These are phyloP conservation scores for Claviceps quebecensis DNA, from an alignment of 2,329 filamentous ascomycete species.

Conservation along the genomic window DNA sequence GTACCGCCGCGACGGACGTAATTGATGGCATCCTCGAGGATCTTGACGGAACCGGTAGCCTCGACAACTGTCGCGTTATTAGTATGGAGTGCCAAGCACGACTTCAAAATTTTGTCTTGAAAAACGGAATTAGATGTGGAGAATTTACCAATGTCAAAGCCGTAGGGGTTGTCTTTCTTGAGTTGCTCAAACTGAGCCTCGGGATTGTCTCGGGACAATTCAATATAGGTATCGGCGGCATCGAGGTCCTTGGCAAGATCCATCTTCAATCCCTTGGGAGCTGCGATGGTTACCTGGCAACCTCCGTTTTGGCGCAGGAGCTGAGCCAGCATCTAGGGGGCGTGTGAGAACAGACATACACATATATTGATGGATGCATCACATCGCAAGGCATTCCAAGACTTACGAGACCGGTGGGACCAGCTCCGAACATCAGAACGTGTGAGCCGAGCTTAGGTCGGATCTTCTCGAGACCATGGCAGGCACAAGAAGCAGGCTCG, in stretches of 20 bases:
- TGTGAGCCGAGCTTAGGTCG: conserved; percentile 49
- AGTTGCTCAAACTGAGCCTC: conserved; percentile 46
- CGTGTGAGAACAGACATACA: background rate
- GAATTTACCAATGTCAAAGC: conserved; percentile 49
- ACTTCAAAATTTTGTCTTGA: too few relatives aligned
- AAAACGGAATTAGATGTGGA: too few relatives aligned
- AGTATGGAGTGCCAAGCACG: conserved; percentile 4
- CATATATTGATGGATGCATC: too few relatives aligned
- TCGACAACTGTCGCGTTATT: conserved; percentile 37
- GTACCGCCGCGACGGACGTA: conserved; percentile 60
- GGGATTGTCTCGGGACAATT: conserved; percentile 39
- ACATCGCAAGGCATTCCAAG: background rate
- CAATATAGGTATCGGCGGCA: conserved; percentile 39
- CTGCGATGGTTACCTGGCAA: conserved; percentile 56
- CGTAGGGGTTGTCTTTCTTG: conserved; percentile 52
- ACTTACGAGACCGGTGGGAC: conserved; percentile 48
- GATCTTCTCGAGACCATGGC: conserved; percentile 57
- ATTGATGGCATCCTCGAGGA: conserved; percentile 57
- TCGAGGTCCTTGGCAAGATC: conserved; percentile 47
- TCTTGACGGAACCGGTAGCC: conserved; percentile 54
- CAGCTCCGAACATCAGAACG: conserved; percentile 52
- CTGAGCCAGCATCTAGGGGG: conserved; percentile 39
- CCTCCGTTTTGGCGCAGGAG: conserved; percentile 51
- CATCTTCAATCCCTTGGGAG: conserved; percentile 56
- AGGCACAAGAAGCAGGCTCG: conserved; percentile 58